Evolutionary conservation across 768 basidiomycete genomes (phyloP).

Genomic region (Inosperma sp.): DNA sequence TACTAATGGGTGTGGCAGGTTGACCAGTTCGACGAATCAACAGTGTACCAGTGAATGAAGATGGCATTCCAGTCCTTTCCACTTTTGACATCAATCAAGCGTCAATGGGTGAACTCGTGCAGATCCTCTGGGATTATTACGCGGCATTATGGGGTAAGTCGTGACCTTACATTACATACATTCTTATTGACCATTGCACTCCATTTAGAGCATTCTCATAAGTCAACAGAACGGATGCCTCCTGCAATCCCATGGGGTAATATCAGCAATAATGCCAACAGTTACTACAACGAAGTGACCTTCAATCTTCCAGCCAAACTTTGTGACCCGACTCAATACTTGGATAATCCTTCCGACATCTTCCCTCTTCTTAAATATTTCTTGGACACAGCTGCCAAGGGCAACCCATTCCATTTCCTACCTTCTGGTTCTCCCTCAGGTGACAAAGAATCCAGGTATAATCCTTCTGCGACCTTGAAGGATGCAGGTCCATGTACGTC

Average conservation of each 20-base stretch:
- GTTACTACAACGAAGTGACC: not conserved
- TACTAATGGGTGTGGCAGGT: not conserved
- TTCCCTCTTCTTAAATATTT: conserved; percentile 6
- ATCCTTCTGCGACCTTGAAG: no score
- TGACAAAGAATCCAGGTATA: no score
- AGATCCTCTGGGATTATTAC: not conserved
- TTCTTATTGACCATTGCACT: not conserved
- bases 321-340: not conserved
- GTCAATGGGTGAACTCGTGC: not conserved
- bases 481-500: no score
- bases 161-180: not conserved
- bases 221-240: not conserved
- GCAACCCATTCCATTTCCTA: not conserved
- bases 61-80: not conserved
- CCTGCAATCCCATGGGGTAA: not conserved
- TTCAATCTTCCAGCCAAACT: not conserved
- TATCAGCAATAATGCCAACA: not conserved
- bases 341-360: not conserved
- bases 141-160: conserved; percentile 1
- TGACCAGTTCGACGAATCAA: not conserved
- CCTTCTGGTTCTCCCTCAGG: no score
- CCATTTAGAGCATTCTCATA: not conserved
- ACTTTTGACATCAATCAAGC: not conserved
- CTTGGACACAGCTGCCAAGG: not conserved
- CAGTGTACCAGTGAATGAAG: not conserved